Base-by-base conservation (phyloP, 2,329 filamentous ascomycete genomes). In the Lithohypha guttulata region DNA sequence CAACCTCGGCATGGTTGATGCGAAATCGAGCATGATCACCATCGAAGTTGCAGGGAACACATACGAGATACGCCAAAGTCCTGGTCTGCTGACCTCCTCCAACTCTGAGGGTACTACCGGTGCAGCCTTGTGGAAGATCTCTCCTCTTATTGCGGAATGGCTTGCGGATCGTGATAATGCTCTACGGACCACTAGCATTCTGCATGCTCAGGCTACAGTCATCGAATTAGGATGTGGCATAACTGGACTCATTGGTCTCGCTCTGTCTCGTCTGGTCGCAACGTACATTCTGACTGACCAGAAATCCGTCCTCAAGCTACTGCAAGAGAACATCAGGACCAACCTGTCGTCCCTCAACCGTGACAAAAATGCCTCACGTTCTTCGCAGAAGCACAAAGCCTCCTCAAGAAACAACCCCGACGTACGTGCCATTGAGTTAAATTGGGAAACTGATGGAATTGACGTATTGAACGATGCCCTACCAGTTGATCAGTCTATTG, bases 41-140 rank as follows among this genome's bases (percentile, higher is more conserved):
- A 56, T 94, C 42, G 70, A 70, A 22, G 71, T 96, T 44, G 75
- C 68, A 39, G 77, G 70, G 40, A 70, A 69, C 37, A 83, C 93
- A 54, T 76, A 85, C 43, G 74, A 71, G 22, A 80, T 96, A 51
- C 71, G 78, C 45, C 91, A 96, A 60, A 93, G 85, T 2, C 89
- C 86, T 1, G 75, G 77, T 7, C 69, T 96, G 7, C 71, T 98
- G 25, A 78, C 77, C 2, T 93, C 86, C 1, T 73, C 77, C 46
- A 75, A 86, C 21, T 70, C 75, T 19, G 79, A 71, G 34, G 81
- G 81, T 1, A 86, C 81, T 1, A 86, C 81, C 1, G 80, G 81
- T 31, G 81, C 81, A 81, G 86, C 94, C 13, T 68, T 96, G 6
- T 98, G 91, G 91, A 86, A 83, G 59, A 81, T 94, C 50, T 89